Evolutionary conservation across 1,284 basidiomycete species (phyloP).

Genomic region (Vanrija humicola): DNA sequence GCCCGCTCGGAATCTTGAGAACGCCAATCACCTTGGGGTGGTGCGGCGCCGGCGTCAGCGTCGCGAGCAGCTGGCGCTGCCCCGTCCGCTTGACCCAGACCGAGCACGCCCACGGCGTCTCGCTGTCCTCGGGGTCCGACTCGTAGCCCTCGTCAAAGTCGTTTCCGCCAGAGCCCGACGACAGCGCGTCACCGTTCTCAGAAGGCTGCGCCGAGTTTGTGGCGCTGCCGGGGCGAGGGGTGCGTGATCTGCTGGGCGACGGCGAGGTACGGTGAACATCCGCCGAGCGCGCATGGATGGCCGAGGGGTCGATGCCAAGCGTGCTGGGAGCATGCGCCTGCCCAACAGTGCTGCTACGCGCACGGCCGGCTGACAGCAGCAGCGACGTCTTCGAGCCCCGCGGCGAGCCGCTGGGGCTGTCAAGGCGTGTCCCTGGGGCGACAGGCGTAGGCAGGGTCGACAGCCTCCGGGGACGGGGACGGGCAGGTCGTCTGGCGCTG

Average conservation of each 20-base stretch:
- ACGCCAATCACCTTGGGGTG: constrained; percentile 92
- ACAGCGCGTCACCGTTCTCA: too few relatives aligned
- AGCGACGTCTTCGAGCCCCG: constrained; percentile 3
- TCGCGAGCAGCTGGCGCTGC: constrained; percentile 54
- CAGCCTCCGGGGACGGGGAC: constrained; percentile 3
- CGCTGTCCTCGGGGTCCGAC: constrained; percentile 90
- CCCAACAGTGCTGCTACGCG: too few relatives aligned
- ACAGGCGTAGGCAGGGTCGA: constrained; percentile 2
- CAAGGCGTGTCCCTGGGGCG: too few relatives aligned
- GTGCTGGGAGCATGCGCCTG: too few relatives aligned
- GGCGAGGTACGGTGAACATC: too few relatives aligned
- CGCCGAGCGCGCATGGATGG: too few relatives aligned
- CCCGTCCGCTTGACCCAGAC: constrained; percentile 47
- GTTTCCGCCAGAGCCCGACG: too few relatives aligned
- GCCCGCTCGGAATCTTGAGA: constrained; percentile 80
- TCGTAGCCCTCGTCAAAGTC: constrained; percentile 45
- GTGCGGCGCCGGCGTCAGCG: constrained; percentile 85
- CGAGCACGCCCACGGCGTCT: constrained; percentile 86
- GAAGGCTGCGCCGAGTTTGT: too few relatives aligned
- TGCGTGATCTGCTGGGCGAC: too few relatives aligned
- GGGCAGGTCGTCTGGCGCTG: background rate
- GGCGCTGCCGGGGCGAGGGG: too few relatives aligned
- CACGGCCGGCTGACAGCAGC: background rate
- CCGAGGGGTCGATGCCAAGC: too few relatives aligned
- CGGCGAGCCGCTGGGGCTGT: background rate